Evolutionary conservation across 2,329 filamentous ascomycete genomes (phyloP), one percentile per base, ranked within the genome.

Genomic region (Xylaria sp.): DNA sequence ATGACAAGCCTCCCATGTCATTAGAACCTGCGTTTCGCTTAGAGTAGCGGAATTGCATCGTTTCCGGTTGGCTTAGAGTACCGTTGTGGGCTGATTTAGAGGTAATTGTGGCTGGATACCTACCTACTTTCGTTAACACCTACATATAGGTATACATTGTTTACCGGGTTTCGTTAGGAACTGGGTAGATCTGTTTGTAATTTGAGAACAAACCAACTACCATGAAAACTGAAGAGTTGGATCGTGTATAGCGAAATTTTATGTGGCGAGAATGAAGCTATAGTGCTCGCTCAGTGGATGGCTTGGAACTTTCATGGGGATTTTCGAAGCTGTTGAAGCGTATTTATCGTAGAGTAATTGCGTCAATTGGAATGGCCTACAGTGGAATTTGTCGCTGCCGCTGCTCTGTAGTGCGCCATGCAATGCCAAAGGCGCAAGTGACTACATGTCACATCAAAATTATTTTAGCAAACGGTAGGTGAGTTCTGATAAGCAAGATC

Each of bases 1-100:
- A 51, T 59, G 49, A 60, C 42, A 51, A 65, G 48, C 31, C 56
- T 59, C 59, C 63, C 49, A 20, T 56, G 42, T 62, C 31, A 26
- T 59, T 44, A 36, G 15, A 6, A 20, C 23, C n/a, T 51, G 31
- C 57, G 20, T 61, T 59, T 56, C 40, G 38, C 58, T 40, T 48
- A 15, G 7, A 54, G 51, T n/a, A 36, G 15, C 33, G 17, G 17
- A 40, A 57, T 53, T 7, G 36, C 53, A 53, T 59, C 59, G 6
- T 10, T 62, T 26, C 58, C 57, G 20, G 61, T 51, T 56, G 31
- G 38, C 58, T 31, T 48, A 15, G 9, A 48, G 36, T 36, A 17
- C 36, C 28, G 11, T 23, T 23, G 46, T 53, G 59, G 36, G 26
- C 59, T 53, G 46, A 62, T 40, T 33, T 60, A 38, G 26, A 42